A percentile compares a stretch with the other conserved stretches of the same genome.
These are phyloP conservation scores for Telfairia occidentalis DNA, from an alignment of 331 rosid genomes.

Conservation along the genomic window DNA sequence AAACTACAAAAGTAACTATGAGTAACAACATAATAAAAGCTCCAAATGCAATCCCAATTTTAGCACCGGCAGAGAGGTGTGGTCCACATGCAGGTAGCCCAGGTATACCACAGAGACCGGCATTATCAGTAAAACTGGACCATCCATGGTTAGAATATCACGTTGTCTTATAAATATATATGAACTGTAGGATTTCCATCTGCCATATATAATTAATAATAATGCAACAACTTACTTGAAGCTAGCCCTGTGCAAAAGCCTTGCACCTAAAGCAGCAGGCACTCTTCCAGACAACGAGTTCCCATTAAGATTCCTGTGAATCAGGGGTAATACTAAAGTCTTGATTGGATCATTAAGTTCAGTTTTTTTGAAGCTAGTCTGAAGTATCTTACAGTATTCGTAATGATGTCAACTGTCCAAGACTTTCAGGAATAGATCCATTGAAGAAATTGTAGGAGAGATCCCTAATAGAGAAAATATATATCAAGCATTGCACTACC, in stretches of 20 bases:
- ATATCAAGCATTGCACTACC: conserved; percentile 14
- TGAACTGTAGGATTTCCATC: not conserved
- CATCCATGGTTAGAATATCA: not conserved
- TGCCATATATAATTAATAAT: not conserved
- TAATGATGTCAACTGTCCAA: conserved; percentile 63
- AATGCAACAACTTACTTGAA: conserved; percentile 63
- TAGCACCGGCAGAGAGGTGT: conserved; percentile 58
- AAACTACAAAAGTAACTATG: conserved; percentile 45
- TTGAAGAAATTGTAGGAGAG: conserved; percentile 76
- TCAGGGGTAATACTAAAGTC: conserved; percentile 14
- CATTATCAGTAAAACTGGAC: conserved; percentile 87
- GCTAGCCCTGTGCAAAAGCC: conserved; percentile 90
- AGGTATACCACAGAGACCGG: conserved; percentile 90
- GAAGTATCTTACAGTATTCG: conserved; percentile 48
- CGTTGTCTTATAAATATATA: not conserved
- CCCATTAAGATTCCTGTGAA: conserved; percentile 74
- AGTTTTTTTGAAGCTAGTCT: conserved; percentile 9
- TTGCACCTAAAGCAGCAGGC: conserved; percentile 72
- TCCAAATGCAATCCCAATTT: conserved; percentile 69
- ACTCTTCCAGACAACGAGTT: conserved; percentile 75
- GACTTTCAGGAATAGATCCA: conserved; percentile 81
- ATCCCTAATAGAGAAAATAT: conserved; percentile 51
- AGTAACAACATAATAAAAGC: conserved; percentile 34
- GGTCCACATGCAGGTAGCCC: conserved; percentile 67
- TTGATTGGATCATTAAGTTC: not conserved